Conservation (phyloP, 2,329 filamentous ascomycete genomes). For the Fusarium anthophilum region DNA sequence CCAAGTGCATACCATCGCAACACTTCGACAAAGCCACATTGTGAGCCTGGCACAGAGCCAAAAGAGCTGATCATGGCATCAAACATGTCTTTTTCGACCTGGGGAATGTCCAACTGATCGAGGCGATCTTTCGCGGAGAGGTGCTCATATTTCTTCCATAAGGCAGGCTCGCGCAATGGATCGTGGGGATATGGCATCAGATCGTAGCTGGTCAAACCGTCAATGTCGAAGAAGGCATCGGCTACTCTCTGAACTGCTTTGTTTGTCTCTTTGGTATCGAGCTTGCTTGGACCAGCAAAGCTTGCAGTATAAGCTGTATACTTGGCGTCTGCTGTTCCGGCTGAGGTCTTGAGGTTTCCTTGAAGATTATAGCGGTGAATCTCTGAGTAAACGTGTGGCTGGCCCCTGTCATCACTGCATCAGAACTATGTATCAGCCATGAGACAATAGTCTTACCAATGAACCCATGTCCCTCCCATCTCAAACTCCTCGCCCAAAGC, state of each 20-base stretch:
- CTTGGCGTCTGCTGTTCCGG: slow-evolving; percentile 8
- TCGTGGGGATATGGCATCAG: slow-evolving; percentile 51
- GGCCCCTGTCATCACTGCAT: slow-evolving; percentile 7
- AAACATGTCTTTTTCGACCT: slow-evolving; percentile 28
- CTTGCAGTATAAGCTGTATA: slow-evolving; percentile 7
- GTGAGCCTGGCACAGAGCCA: slow-evolving; percentile 1
- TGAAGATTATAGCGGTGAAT: slow-evolving; percentile 29
- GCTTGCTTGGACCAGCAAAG: neutral
- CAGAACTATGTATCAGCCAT: neutral
- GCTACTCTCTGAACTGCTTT: slow-evolving; percentile 27
- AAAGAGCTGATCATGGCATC: slow-evolving; percentile 25
- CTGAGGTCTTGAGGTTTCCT: slow-evolving; percentile 25
- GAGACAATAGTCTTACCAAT: slow-evolving; percentile 6
- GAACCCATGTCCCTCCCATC: slow-evolving; percentile 55
- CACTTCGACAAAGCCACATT: slow-evolving; percentile 19
- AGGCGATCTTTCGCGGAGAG: slow-evolving; percentile 44
- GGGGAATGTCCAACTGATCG: slow-evolving; percentile 37
- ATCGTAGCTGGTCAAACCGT: slow-evolving; percentile 41
- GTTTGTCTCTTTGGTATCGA: neutral
- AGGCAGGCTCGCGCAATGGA: slow-evolving; percentile 38
- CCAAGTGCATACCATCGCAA: slow-evolving; percentile 33
- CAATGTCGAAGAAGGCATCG: slow-evolving; percentile 44
- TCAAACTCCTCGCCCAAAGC: slow-evolving; percentile 49
- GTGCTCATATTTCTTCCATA: slow-evolving; percentile 40
- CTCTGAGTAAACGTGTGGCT: slow-evolving; percentile 31